Evolutionary conservation across 768 basidiomycete genomes (phyloP).

Genomic region (Rhizopogon vinicolor): DNA sequence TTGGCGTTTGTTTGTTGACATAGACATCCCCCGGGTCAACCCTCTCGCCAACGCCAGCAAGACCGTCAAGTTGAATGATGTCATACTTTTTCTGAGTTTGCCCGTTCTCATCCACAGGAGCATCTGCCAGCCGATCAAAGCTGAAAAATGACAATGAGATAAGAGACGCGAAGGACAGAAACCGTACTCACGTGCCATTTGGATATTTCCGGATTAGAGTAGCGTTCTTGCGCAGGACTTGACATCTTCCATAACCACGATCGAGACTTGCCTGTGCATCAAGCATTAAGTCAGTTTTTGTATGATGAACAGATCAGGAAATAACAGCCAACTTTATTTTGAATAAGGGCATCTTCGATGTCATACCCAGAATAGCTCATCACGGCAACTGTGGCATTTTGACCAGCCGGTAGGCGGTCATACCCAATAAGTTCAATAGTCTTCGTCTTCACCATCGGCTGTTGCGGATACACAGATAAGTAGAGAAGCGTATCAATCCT

Average conservation of each 20-base stretch:
- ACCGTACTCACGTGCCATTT: constrained; percentile 82
- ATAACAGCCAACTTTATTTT: constrained; percentile 67
- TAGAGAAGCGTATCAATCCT: constrained; percentile 98
- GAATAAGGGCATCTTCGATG: constrained; percentile 97
- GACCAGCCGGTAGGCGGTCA: constrained; percentile 93
- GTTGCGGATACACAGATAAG: constrained; percentile 95
- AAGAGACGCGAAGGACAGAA: not conserved
- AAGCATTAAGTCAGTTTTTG: constrained; percentile 4
- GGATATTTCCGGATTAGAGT: constrained; percentile 95
- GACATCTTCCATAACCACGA: constrained; percentile 95
- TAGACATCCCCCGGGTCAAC: constrained; percentile 92
- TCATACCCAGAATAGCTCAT: constrained; percentile 99
- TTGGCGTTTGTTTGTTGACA: constrained; percentile 95
- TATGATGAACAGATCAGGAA: constrained; percentile 2
- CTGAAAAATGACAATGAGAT: constrained; percentile 30
- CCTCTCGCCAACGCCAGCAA: constrained; percentile 92
- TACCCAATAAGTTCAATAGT: constrained; percentile 97
- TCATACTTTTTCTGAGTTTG: constrained; percentile 79
- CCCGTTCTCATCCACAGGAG: constrained; percentile 81
- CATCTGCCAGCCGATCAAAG: constrained; percentile 92
- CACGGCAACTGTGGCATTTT: constrained; percentile 97
- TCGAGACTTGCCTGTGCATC: constrained; percentile 79
- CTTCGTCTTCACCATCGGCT: constrained; percentile 99
- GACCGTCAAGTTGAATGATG: constrained; percentile 88
- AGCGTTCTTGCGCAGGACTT: constrained; percentile 93